Percentiles rank a stretch among this genome's conserved stretches.
These are phyloP conservation scores for Plasmodium knowlesi DNA, from an alignment of 169 alveolate genomes.

Conservation along the genomic window DNA sequence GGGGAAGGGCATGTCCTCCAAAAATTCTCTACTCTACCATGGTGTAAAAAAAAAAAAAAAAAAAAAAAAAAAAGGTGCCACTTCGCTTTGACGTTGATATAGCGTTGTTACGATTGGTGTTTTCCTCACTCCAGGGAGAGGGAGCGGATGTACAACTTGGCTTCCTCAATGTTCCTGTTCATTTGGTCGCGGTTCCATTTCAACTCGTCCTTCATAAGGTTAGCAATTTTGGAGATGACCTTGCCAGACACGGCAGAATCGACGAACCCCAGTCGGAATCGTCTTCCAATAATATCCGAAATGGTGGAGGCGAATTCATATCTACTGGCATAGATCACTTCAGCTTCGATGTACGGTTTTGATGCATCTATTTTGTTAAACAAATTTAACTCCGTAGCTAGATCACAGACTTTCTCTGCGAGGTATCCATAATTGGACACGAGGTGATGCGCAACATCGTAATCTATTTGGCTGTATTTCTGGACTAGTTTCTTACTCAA, in stretches of 20 bases:
- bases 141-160: constrained; percentile 71
- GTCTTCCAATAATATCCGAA: constrained; percentile 86
- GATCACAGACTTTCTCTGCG: constrained; percentile 81
- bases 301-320: constrained; percentile 85
- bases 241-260: constrained; percentile 79
- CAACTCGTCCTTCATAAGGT: constrained; percentile 79
- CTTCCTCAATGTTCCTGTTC: constrained; percentile 74
- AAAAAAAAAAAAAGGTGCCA: neutral
- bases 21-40: too few species aligned
- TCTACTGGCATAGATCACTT: constrained; percentile 82
- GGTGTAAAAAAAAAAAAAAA: too few species aligned
- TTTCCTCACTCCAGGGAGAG: constrained; percentile 2
- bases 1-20: too few species aligned
- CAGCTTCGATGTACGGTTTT: constrained; percentile 84
- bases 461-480: constrained; percentile 74
- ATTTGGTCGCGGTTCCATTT: constrained; percentile 75
- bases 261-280: constrained; percentile 84
- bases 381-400: constrained; percentile 77
- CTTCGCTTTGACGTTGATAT: neutral
- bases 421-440: constrained; percentile 85
- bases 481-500: constrained; percentile 74
- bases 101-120: neutral
- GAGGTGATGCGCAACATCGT: constrained; percentile 79
- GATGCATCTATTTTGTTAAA: constrained; percentile 78
- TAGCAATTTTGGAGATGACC: constrained; percentile 68